Evolutionary conservation across 768 basidiomycete genomes (phyloP).

Genomic region (Tricholoma terreum): DNA sequence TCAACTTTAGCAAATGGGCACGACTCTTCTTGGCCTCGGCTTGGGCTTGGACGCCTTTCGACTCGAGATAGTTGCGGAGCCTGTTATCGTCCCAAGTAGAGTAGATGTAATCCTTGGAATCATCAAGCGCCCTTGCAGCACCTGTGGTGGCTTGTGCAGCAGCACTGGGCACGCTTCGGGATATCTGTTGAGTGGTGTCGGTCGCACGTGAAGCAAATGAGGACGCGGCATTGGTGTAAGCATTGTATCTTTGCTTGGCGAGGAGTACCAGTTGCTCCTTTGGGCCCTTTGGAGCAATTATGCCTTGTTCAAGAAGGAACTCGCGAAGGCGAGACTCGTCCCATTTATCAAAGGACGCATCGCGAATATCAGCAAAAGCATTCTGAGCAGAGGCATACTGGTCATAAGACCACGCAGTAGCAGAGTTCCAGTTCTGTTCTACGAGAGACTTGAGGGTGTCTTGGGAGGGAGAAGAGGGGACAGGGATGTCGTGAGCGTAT

Average conservation of each 20-base stretch:
- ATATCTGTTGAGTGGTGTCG: constrained; percentile 38
- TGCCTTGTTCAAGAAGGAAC: constrained; percentile 83
- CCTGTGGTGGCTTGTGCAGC: constrained; percentile 54
- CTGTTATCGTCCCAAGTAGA: constrained; percentile 85
- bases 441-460: constrained; percentile 47
- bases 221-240: constrained; percentile 58
- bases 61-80: constrained; percentile 68
- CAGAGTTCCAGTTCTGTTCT: constrained; percentile 57
- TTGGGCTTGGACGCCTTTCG: constrained; percentile 68
- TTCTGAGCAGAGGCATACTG: constrained; percentile 64
- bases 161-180: constrained; percentile 37
- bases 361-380: constrained; percentile 55
- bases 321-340: constrained; percentile 78
- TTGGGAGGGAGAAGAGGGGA: constrained; percentile 45
- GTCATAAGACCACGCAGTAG: constrained; percentile 55
- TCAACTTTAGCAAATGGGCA: constrained; percentile 64
- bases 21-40: constrained; percentile 50
- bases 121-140: constrained; percentile 53
- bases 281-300: constrained; percentile 77
- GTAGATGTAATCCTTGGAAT: constrained; percentile 83
- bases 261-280: constrained; percentile 76
- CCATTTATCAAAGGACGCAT: constrained; percentile 74
- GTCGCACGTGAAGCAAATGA: constrained; percentile 51
- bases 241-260: constrained; percentile 67
- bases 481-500: constrained; percentile 56